Evolutionary conservation across 164 flowering plant species (phyloP).

Genomic region (Echeveria elegans): DNA sequence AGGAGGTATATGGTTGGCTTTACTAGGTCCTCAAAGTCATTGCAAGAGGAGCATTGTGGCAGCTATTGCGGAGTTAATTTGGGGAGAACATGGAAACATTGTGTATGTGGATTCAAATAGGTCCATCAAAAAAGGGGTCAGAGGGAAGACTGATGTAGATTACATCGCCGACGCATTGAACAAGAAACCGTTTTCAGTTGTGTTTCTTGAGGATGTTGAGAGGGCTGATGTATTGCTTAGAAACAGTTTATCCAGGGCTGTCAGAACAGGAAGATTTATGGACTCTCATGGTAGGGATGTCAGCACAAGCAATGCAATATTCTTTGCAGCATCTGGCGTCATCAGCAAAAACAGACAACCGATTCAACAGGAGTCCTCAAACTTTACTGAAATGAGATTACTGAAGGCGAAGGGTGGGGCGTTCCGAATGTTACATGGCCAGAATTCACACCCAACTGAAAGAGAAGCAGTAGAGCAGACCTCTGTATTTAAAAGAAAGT

Average conservation of each 20-base stretch:
- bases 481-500: slow-evolving; percentile 50
- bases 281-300: slow-evolving; percentile 76
- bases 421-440: slow-evolving; percentile 35
- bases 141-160: slow-evolving; percentile 78
- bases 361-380: slow-evolving; percentile 12
- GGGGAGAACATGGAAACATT: slow-evolving; percentile 40
- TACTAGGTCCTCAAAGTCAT: slow-evolving; percentile 62
- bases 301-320: slow-evolving; percentile 40
- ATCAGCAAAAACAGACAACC: slow-evolving; percentile 9
- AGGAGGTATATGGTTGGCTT: slow-evolving; percentile 68
- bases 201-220: slow-evolving; percentile 75
- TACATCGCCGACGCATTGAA: slow-evolving; percentile 48
- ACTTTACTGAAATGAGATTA: slow-evolving; percentile 48
- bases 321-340: slow-evolving; percentile 40
- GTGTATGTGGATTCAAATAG: slow-evolving; percentile 47
- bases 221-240: slow-evolving; percentile 56
- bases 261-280: slow-evolving; percentile 58
- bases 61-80: slow-evolving; percentile 65
- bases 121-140: slow-evolving; percentile 27
- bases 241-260: slow-evolving; percentile 52
- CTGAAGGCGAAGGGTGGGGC: slow-evolving; percentile 33
- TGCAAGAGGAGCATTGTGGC: slow-evolving; percentile 55
- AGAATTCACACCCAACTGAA: neutral
- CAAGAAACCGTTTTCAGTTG: slow-evolving; percentile 58
- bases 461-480: slow-evolving; percentile 8